These are phyloP conservation scores for Candida xiaguanensis DNA, from an alignment of 805 yeast genomes.

Conservation along the genomic window DNA sequence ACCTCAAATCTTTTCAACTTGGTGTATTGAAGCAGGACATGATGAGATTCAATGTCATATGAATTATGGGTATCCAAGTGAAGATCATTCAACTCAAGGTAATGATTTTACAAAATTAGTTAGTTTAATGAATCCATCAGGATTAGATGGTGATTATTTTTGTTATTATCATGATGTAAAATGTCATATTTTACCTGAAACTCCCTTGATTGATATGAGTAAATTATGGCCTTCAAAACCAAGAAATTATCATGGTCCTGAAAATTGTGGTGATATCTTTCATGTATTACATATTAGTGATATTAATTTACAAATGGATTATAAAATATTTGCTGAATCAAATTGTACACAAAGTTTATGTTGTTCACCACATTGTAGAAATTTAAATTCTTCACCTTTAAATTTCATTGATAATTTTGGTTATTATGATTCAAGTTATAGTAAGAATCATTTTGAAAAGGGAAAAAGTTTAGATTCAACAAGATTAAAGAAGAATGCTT, in stretches of 20 bases:
- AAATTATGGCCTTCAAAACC: constrained; percentile 37
- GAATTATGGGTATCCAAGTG: constrained; percentile 26
- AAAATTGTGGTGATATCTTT: constrained; percentile 33
- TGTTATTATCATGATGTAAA: constrained; percentile 19
- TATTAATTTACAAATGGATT: constrained; percentile 58
- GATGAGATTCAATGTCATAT: constrained; percentile 27
- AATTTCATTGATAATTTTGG: constrained; percentile 29
- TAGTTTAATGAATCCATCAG: constrained; percentile 47
- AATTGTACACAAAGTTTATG: constrained; percentile 57
- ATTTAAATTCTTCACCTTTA: constrained; percentile 26
- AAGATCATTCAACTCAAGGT: constrained; percentile 24
- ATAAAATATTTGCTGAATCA: constrained; percentile 52
- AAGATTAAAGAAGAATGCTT: constrained; percentile 15
- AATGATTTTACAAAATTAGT: constrained; percentile 45
- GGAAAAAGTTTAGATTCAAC: constrained; percentile 13
- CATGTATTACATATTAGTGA: constrained; percentile 66
- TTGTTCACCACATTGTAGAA: constrained; percentile 51
- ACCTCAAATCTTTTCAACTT: constrained; percentile 35
- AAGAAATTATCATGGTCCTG: constrained; percentile 15
- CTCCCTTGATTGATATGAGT: constrained; percentile 44
- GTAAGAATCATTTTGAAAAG: constrained; percentile 12
- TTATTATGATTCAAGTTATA: constrained; percentile 12
- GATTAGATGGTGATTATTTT: constrained; percentile 47
- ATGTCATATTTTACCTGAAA: constrained; percentile 38
- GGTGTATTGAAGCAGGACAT: constrained; percentile 39